Conservation (phyloP, 495 filamentous ascomycete species). For the Haplographium delicatum region DNA sequence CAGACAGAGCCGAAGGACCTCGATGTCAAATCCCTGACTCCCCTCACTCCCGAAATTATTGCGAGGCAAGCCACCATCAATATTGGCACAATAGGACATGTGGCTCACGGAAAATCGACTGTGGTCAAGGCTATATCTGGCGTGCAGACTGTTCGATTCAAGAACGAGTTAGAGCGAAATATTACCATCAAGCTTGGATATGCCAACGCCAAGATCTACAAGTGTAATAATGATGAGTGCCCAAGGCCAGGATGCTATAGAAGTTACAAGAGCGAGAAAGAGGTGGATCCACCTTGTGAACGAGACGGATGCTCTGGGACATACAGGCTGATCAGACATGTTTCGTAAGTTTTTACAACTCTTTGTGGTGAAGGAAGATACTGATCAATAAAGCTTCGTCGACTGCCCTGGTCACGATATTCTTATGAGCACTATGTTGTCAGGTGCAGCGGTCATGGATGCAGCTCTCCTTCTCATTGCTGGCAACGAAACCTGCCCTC, state of each 20-base stretch:
- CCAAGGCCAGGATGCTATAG: conserved; percentile 92
- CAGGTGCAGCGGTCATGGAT: conserved; percentile 98
- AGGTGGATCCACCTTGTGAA: conserved; percentile 92
- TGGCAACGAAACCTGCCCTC: conserved; percentile 97
- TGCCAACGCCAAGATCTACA: conserved; percentile 99
- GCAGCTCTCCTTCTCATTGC: conserved; percentile 93
- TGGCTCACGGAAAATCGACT: conserved; percentile 97
- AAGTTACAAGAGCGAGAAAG: conserved; percentile 97
- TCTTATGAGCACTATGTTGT: conserved; percentile 99
- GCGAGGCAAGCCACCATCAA: conserved; percentile 97
- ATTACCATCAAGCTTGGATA: conserved; percentile 99
- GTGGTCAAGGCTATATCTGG: conserved; percentile 99
- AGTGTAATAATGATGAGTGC: conserved; percentile 88
- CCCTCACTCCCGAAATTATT: conserved; percentile 93
- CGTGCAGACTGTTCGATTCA: conserved; percentile 97
- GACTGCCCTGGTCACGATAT: conserved; percentile 99
- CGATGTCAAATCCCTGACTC: conserved; percentile 70
- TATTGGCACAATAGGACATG: conserved; percentile 97
- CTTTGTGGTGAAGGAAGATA: background rate
- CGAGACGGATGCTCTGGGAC: conserved; percentile 80
- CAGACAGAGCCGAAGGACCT: conserved; percentile 87
- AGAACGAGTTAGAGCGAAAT: conserved; percentile 97
- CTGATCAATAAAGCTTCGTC: conserved; percentile 60
- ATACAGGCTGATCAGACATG: conserved; percentile 80
- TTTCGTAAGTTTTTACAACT: conserved; percentile 63